These are phyloP conservation scores for Daldinia concentrica DNA, from an alignment of 495 filamentous ascomycete genomes.

Conservation along the genomic window DNA sequence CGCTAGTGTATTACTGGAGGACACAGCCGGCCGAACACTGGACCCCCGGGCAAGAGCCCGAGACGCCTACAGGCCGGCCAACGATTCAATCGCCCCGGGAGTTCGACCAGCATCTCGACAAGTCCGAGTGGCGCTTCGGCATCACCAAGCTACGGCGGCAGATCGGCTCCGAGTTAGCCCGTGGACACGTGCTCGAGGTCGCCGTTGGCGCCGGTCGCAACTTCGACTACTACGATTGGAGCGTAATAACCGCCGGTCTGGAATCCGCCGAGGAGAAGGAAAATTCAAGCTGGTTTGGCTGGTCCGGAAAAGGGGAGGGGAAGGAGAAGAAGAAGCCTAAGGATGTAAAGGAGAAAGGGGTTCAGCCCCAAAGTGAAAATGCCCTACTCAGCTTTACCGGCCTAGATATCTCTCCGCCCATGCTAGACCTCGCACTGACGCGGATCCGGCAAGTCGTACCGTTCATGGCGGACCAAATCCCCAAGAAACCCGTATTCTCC, in stretches of 20 bases:
- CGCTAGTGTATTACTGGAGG: constrained; percentile 37
- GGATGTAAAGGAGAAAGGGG: constrained; percentile 5
- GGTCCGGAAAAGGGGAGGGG: constrained; percentile 23
- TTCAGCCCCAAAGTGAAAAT: constrained; percentile 10
- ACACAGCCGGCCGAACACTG: constrained; percentile 35
- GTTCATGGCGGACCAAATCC: constrained; percentile 42
- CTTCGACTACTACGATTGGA: constrained; percentile 73
- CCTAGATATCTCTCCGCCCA: constrained; percentile 55
- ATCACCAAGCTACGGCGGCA: constrained; percentile 67
- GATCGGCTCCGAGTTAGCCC: constrained; percentile 65
- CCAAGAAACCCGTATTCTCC: constrained; percentile 45
- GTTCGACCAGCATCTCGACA: constrained; percentile 72
- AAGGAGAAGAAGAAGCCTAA: constrained; percentile 10
- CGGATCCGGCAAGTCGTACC: constrained; percentile 47
- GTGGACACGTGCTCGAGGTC: constrained; percentile 87
- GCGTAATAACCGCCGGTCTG: constrained; percentile 40
- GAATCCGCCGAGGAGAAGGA: constrained; percentile 25
- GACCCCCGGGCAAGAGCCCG: constrained; percentile 41
- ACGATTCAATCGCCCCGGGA: constrained; percentile 55
- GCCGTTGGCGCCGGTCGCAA: constrained; percentile 94
- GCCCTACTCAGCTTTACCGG: constrained; percentile 55
- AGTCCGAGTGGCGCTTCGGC: constrained; percentile 72
- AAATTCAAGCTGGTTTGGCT: constrained; percentile 31
- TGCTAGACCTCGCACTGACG: constrained; percentile 55
- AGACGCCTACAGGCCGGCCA: constrained; percentile 42